These are phyloP conservation scores for Neofusicoccum sp. DNA, from an alignment of 2,329 filamentous ascomycete genomes.

Conservation along the genomic window DNA sequence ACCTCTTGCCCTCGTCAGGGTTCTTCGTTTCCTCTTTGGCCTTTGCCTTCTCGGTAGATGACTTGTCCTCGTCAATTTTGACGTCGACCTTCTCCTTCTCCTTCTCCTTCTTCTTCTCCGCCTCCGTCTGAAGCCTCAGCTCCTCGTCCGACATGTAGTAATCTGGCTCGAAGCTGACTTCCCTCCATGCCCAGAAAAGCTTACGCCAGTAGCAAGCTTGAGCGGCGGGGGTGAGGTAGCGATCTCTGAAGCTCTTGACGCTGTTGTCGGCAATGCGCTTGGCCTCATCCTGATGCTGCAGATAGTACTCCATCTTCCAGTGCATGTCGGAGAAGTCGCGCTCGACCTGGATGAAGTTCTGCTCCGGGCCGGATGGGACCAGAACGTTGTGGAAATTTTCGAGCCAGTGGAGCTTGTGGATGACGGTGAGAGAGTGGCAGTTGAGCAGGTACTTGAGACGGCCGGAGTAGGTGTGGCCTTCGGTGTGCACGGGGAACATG, in stretches of 20 bases:
- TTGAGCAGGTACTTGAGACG: slow-evolving; percentile 36
- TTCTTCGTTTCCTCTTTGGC: neutral
- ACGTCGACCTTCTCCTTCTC: slow-evolving; percentile 7
- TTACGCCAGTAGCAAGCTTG: slow-evolving; percentile 57
- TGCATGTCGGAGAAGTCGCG: slow-evolving; percentile 43
- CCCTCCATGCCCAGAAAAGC: slow-evolving; percentile 40
- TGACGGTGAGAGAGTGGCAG: slow-evolving; percentile 46
- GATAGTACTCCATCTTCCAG: slow-evolving; percentile 31
- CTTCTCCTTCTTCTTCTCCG: slow-evolving; percentile 12
- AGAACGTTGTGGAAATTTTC: slow-evolving; percentile 51
- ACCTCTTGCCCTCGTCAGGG: slow-evolving; percentile 9
- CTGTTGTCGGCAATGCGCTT: slow-evolving; percentile 50
- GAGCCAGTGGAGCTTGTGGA: slow-evolving; percentile 50
- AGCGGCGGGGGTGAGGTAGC: slow-evolving; percentile 55
- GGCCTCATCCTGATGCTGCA: slow-evolving; percentile 43
- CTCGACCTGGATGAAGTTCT: slow-evolving; percentile 52
- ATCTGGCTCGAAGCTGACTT: slow-evolving; percentile 32
- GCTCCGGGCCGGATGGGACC: slow-evolving; percentile 43
- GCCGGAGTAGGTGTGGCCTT: slow-evolving; percentile 31
- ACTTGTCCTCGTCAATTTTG: slow-evolving; percentile 13
- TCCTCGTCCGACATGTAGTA: slow-evolving; percentile 19
- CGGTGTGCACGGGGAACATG: slow-evolving; percentile 24
- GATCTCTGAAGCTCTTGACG: slow-evolving; percentile 49
- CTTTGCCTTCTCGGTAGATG: slow-evolving; percentile 1
- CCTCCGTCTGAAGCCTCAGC: neutral